Base-by-base conservation (phyloP, 768 basidiomycete species). In the Calocybe indica region DNA sequence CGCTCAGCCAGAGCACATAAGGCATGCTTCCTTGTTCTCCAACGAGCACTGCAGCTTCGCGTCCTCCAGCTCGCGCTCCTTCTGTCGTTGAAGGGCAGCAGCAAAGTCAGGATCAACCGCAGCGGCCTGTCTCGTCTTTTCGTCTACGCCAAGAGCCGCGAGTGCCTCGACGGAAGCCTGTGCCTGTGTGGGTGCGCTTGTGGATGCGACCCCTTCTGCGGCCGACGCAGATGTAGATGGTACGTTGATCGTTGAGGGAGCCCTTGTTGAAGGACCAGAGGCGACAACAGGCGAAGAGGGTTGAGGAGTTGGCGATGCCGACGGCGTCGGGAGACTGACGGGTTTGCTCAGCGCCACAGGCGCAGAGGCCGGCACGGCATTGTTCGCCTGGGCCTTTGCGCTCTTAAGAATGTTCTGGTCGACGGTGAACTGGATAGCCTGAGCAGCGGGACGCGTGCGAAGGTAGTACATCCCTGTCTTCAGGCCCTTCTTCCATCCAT, bases 391-490 rank as follows among this genome's bases (percentile, higher is more conserved):
- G 52, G 70, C 64, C 65, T 80, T 79, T 8, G 76, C 81, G 37
- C 79, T 68, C 60, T 87, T 85, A 48, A 95, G 71, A 45, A 88
- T 68, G 34, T 71, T 78, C 63, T 88, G 85, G 63, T 95, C 93
- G 50, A 98, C 82, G 7, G 96, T 99, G 74, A 99, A 97, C 71
- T 99, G 92, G 63, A 95, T 94, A 43, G 96, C 96, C 60, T 92
- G 86, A 9, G 92, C 90, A 7, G 94, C 93, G 5, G 96, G 91
- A 45, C 91, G 80, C 33, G 96, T 97, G 46, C 96, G 82, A 43
- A 99, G 78, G 68, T 99, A 98, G 71, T 92, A 93, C 90, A 95
- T 94, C 56, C 95, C 96, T 1, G 96, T 99, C 80, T 99, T 99
- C 61, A 99, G 71, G 32, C 96, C 96, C 71, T 92, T 92, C 79